Evolutionary conservation across 306 rosid genomes (phyloP), one percentile per base, ranked within the genome.

Genomic region (Lathyrus tuberosus): DNA sequence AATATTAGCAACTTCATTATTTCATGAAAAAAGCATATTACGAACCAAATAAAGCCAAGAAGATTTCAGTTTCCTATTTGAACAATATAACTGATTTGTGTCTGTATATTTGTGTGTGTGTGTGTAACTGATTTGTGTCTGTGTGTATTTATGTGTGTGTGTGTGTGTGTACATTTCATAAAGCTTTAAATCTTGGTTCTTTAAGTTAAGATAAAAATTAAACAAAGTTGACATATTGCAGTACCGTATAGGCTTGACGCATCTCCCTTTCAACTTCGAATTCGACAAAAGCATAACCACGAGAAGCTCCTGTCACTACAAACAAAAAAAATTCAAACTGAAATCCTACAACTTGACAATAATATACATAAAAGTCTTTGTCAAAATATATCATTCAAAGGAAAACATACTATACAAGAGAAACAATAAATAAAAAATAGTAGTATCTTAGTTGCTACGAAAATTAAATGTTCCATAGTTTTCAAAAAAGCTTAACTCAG

Each of bases 271-370:
- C 93, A 49, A 85, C 84, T 82, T 90, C 93, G 37, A 51, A 93
- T 71, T 93, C 98, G 78, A 93, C 93, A 78, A 93, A 93, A 49
- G 96, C 96, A 90, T 90, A 93, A 56, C 98, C 96, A 13, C 96
- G 75, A 7, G 96, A 90, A 49, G 96, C 96, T 74, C 98, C 98
- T 0, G 97, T 90, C 14, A 93, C 98, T 92, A 87, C 58, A 84
- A 18, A 11, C 12, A 48, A 15, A 28, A 43, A 43, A 46, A 78
- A 73, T 18, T 9, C 60, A n/a, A n/a, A n/a, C n/a, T n/a, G n/a
- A n/a, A n/a, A n/a, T n/a, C n/a, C n/a, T n/a, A n/a, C n/a, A n/a
- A n/a, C n/a, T n/a, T n/a, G n/a, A n/a, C n/a, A n/a, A n/a, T n/a
- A n/a, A n/a, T n/a, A n/a, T n/a, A n/a, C n/a, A n/a, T n/a, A n/a